Evolutionary conservation across 2,329 filamentous ascomycete genomes (phyloP), one percentile per base, ranked within the genome.

Genomic region (Diaporthe vexans): DNA sequence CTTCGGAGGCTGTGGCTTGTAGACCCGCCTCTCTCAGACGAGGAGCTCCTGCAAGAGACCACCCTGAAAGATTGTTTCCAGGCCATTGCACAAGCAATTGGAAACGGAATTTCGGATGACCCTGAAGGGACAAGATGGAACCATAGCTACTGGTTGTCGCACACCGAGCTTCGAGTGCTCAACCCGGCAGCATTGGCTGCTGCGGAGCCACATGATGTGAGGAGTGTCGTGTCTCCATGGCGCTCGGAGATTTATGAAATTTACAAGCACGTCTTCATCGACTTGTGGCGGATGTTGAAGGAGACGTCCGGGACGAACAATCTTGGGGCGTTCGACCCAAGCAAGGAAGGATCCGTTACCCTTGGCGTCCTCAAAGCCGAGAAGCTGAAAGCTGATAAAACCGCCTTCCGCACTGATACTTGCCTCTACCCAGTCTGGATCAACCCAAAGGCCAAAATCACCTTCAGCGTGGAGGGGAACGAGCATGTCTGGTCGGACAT

Each of bases 211-310:
- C 57, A 68, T 19, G 71, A 74, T 24, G 57, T 63, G 40, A 63
- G 71, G 33, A 73, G 71, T 21, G 72, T 73, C 13, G 75, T 75
- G 46, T 73, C 73, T 21, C 75, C 73, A 19, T 76, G 72, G 58
- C 57, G 75, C 29, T 71, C 71, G 13, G 72, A 72, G 57, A 73
- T 77, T 15, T 76, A 77, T 54, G 56, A 65, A 15, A 52, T 73
- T 33, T 77, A 76, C 58, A 75, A 74, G 21, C 74, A 77, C 33
- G 51, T 77, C 43, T 77, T 76, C 46, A 70, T 51, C n/a, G 75
- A 76, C 57, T 56, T 76, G 37, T 76, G 76, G 68, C 65, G 73
- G 37, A 35, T 37, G 43, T 40, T 76, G n/a, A 61, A 67, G 33
- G 61, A 35, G 48, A 48, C 35, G 21, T 33, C 37, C 29, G 43